phyloP scores from a whole-genome alignment of 2,329 filamentous ascomycete species.

The Paradendryphiella salina region DNA sequence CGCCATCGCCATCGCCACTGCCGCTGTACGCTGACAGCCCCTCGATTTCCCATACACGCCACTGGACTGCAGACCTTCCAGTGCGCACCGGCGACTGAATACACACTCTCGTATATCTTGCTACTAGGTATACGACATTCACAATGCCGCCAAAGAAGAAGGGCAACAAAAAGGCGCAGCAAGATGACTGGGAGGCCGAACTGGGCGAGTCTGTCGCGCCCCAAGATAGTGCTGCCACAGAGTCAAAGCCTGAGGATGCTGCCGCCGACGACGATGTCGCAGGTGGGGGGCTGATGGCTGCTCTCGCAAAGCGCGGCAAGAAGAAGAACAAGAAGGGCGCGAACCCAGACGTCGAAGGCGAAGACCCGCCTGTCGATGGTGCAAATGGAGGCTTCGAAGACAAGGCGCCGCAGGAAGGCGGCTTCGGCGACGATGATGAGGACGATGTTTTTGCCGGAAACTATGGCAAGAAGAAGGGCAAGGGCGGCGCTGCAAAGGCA shows the following conservation, averaged over 20 bases:
- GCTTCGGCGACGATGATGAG: constrained; percentile 63
- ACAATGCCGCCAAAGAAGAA: constrained; percentile 95
- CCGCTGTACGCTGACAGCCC: not conserved
- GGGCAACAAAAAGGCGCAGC: constrained; percentile 80
- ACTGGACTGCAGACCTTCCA: not conserved
- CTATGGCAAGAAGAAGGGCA: constrained; percentile 71
- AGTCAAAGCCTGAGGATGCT: constrained; percentile 31
- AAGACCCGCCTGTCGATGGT: constrained; percentile 55
- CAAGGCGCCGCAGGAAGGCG: constrained; percentile 80
- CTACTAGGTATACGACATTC: constrained; percentile 15
- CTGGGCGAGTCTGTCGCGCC: constrained; percentile 77
- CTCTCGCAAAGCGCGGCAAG: constrained; percentile 59
- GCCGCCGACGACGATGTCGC: constrained; percentile 55
- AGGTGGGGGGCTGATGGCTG: constrained; percentile 55
- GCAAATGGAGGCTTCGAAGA: constrained; percentile 55
- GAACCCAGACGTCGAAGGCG: constrained; percentile 71
- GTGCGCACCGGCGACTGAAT: constrained; percentile 9
- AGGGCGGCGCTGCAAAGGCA: constrained; percentile 54
- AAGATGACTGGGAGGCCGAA: constrained; percentile 95
- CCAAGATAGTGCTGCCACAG: constrained; percentile 53
- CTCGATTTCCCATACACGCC: not conserved
- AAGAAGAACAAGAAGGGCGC: constrained; percentile 84
- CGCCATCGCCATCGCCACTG: constrained; percentile 4
- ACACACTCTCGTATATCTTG: not conserved
- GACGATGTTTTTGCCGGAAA: constrained; percentile 77